Evolutionary conservation across 2,329 filamentous ascomycete genomes (phyloP).

Genomic region (Fusarium setosum): DNA sequence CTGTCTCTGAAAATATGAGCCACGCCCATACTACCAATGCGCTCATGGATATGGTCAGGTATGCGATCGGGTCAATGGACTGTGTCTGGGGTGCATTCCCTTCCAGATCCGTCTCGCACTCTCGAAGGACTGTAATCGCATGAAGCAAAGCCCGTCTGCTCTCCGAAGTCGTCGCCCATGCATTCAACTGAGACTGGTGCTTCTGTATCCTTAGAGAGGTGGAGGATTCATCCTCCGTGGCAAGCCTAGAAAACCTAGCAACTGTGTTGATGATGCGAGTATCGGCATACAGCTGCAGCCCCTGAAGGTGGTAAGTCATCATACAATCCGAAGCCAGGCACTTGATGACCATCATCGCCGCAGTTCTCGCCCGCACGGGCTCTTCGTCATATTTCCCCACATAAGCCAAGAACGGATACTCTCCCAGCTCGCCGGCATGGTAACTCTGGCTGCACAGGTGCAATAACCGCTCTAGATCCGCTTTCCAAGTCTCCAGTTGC

Average conservation of each 20-base stretch:
- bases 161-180: constrained; percentile 46
- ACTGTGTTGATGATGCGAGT: constrained; percentile 44
- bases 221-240: constrained; percentile 21
- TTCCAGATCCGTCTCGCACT: constrained; percentile 38
- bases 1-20: constrained; percentile 42
- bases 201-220: constrained; percentile 33
- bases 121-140: constrained; percentile 46
- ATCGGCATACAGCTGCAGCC: constrained; percentile 51
- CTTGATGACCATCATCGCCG: constrained; percentile 44
- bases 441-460: constrained; percentile 32
- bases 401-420: constrained; percentile 43
- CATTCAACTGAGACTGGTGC: constrained; percentile 31
- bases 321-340: constrained; percentile 46
- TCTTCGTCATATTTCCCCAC: constrained; percentile 42
- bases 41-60: constrained; percentile 46
- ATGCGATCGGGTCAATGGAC: constrained; percentile 48
- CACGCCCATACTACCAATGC: constrained; percentile 52
- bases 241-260: constrained; percentile 26
- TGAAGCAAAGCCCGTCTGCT: constrained; percentile 49
- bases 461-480: constrained; percentile 37
- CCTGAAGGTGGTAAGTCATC: constrained; percentile 52
- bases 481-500: constrained; percentile 43
- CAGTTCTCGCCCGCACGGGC: constrained; percentile 34
- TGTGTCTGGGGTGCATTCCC: constrained; percentile 24
- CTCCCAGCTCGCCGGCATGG: constrained; percentile 14